These are phyloP conservation scores for Durio zibethinus DNA, from an alignment of 345 rosid species.

Conservation along the genomic window DNA sequence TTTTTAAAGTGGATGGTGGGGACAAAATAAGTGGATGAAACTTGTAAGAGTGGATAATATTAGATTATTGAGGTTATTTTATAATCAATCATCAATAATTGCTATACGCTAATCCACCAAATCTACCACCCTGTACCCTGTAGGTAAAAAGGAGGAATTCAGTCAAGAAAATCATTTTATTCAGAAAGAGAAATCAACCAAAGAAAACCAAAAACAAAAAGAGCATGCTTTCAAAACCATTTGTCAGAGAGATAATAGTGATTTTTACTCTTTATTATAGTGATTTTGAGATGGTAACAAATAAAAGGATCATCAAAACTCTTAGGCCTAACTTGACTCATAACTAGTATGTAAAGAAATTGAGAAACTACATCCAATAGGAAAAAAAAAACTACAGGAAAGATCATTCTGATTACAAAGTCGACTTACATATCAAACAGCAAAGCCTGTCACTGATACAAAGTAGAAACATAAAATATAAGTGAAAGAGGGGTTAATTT, in stretches of 20 bases:
- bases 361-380: not conserved
- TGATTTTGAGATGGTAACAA: too few relatives aligned
- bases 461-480: not conserved
- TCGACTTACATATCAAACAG: not conserved
- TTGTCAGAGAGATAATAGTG: too few relatives aligned
- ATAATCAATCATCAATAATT: not conserved
- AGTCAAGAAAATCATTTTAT: not conserved
- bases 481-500: not conserved
- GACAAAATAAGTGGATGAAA: not conserved
- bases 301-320: too few relatives aligned
- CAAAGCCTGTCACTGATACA: not conserved
- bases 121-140: not conserved
- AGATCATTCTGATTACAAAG: not conserved
- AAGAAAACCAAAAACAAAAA: too few relatives aligned
- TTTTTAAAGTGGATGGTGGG: not conserved
- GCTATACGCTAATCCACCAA: not conserved
- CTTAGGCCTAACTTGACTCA: too few relatives aligned
- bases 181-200: not conserved
- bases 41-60: not conserved
- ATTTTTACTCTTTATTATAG: too few relatives aligned
- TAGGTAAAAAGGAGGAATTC: not conserved
- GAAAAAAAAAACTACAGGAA: not conserved
- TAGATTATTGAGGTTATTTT: not conserved
- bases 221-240: not conserved
- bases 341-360: not conserved